Evolutionary conservation across 2,329 filamentous ascomycete genomes (phyloP).

Genomic region (Paecilomyces fulvus): DNA sequence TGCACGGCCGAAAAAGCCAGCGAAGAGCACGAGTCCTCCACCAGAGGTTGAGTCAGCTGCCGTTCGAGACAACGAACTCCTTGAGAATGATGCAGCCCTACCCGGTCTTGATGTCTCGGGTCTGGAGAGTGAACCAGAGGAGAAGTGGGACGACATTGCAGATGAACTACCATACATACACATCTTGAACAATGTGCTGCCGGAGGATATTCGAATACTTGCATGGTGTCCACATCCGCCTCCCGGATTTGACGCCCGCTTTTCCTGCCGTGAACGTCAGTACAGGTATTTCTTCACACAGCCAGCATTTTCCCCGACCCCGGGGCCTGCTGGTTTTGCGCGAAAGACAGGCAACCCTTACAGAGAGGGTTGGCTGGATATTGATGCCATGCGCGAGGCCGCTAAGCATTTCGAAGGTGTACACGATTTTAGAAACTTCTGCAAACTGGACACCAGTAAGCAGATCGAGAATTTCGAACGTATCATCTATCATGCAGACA

Average conservation of each 20-base stretch:
- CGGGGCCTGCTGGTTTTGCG: conserved; percentile 45
- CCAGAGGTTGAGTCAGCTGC: conserved; percentile 2
- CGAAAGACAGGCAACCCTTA: conserved; percentile 18
- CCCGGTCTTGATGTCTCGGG: conserved; percentile 12
- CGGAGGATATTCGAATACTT: conserved; percentile 78
- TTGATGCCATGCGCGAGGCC: conserved; percentile 74
- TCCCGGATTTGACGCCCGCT: conserved; percentile 74
- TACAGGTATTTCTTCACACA: conserved; percentile 99
- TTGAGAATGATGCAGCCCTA: conserved; percentile 2
- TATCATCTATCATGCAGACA: conserved; percentile 69
- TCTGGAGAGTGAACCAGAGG: conserved; percentile 29
- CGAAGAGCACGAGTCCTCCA: conserved; percentile 12
- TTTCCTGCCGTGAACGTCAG: conserved; percentile 81
- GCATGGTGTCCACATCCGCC: conserved; percentile 88
- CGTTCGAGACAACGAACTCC: conserved; percentile 6
- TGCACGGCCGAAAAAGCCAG: conserved; percentile 52
- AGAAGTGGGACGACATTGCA: conserved; percentile 54
- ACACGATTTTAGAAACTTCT: conserved; percentile 96
- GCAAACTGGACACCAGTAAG: conserved; percentile 85
- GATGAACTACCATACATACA: conserved; percentile 81
- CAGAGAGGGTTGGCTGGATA: conserved; percentile 73
- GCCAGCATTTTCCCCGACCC: conserved; percentile 68
- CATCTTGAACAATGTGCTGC: conserved; percentile 78
- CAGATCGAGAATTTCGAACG: conserved; percentile 78
- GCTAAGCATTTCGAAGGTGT: conserved; percentile 71